phyloP scores from a whole-genome alignment of 2,329 filamentous ascomycete genomes.

The Diaporthe citriasiana region DNA sequence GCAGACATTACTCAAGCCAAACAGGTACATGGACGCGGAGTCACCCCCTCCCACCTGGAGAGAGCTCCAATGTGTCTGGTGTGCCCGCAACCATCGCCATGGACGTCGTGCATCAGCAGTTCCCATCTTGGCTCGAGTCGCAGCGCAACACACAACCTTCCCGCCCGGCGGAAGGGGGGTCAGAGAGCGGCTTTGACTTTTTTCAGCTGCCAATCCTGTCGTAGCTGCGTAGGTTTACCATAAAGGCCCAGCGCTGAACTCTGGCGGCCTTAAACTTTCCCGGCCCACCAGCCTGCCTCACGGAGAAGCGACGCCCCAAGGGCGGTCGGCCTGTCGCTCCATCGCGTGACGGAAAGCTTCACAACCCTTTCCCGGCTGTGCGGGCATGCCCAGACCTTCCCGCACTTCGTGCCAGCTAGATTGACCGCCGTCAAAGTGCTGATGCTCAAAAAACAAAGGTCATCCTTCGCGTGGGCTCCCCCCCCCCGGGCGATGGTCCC shows the following conservation, averaged over 20 bases:
- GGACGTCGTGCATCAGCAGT: constrained; percentile 18
- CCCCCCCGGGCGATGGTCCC: constrained; percentile 25
- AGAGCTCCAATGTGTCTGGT: background rate
- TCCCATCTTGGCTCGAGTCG: constrained; percentile 20
- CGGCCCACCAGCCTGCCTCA: constrained; percentile 13
- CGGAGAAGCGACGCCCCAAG: background rate
- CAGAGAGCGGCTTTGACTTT: constrained; percentile 32
- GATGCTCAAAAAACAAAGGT: constrained; percentile 3
- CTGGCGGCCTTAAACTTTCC: constrained; percentile 25
- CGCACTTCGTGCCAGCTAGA: constrained; percentile 27
- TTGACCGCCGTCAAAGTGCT: constrained; percentile 11
- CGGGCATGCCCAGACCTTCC: constrained; percentile 24
- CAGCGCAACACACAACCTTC: constrained; percentile 17
- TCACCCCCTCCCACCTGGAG: constrained; percentile 7
- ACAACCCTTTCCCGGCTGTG: background rate
- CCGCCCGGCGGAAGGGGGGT: constrained; percentile 31
- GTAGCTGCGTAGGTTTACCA: background rate
- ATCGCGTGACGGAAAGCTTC: constrained; percentile 17
- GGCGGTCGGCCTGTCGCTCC: background rate
- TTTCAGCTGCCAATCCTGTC: constrained; percentile 33
- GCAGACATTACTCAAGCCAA: constrained; percentile 1
- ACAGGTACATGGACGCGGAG: constrained; percentile 21
- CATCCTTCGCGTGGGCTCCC: background rate
- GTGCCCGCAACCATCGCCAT: background rate
- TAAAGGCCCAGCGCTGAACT: constrained; percentile 15